These are phyloP conservation scores for Chlamydomonas sphaeroides DNA, from an alignment of 139 green algal species.

Conservation along the genomic window DNA sequence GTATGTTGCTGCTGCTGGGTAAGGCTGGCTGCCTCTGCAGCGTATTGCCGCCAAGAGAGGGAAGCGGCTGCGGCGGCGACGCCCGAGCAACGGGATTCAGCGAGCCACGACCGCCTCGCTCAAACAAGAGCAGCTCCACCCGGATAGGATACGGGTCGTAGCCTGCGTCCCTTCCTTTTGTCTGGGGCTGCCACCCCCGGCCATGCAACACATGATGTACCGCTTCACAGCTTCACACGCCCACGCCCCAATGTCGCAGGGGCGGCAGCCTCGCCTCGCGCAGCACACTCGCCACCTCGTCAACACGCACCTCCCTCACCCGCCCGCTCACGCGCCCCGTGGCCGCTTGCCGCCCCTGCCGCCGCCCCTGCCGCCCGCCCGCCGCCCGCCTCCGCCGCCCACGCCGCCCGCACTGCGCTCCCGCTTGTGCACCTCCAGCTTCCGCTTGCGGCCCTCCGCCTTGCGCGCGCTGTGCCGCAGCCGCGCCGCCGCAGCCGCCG, in stretches of 20 bases:
- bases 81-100: no score
- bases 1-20: no score
- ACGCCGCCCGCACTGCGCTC: slow-evolving; percentile 53
- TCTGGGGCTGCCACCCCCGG: no score
- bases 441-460: slow-evolving; percentile 70
- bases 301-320: neutral
- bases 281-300: neutral
- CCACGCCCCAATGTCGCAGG: neutral
- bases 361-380: neutral
- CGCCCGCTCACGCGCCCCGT: no score
- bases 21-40: no score
- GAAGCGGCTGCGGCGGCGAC: no score
- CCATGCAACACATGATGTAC: neutral
- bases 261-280: no score
- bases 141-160: no score
- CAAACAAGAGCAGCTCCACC: no score
- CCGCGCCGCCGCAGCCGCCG: slow-evolving; percentile 68
- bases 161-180: no score
- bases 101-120: no score
- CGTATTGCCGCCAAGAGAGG: no score
- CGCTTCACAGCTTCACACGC: neutral
- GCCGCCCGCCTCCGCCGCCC: neutral
- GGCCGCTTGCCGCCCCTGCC: neutral
- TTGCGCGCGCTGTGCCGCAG: slow-evolving; percentile 69
- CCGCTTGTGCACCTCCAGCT: slow-evolving; percentile 78